Base-by-base conservation (phyloP, 2,329 filamentous ascomycete species). In the Cladosporium sp. region DNA sequence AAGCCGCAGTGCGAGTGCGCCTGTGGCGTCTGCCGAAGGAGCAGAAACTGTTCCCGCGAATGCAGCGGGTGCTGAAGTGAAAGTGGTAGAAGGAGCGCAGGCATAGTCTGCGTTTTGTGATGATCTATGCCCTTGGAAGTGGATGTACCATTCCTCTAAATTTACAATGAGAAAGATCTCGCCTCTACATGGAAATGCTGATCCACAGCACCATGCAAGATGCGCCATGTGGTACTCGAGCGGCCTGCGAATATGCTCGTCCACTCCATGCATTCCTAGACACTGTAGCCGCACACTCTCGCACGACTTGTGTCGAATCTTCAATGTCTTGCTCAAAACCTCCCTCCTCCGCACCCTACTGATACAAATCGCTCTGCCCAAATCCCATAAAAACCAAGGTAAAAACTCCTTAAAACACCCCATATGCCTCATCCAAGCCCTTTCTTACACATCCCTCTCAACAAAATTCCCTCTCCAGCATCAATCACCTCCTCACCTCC, bases 401-500 rank as follows among this genome's bases (percentile, higher is more conserved):
- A 25, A 25, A 30, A 45, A 47, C 43, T 17, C 43, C 22, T n/a
- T n/a, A 9, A 30, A 47, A 17, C 15, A 28, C n/a, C 12, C 43
- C 28, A 15, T 30, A 47, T 34, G 30, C 30, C 25, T 25, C 20
- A 45, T 9, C 15, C 37, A 39, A n/a, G 22, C 42, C 42, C 19
- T 47, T 47, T 30, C n/a, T 8, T 11, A 34, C 30, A 11, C 3
- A 34, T 34, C 30, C 8, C 8, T 8, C 19, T 47, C 14, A 47
- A 47, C 3, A 22, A 30, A 47, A 14, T 12, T 8, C 28, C n/a
- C 30, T 19, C n/a, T 50, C 30, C 45, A 34, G 17, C 17, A 34
- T 17, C 45, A 50, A 43, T 50, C 43, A 50, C 38, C 34, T 58
- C 56, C 39, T 45, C 30, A 38, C 19, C 17, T 59, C 56, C 39